These are phyloP conservation scores for Ascochyta lentis DNA, from an alignment of 2,329 filamentous ascomycete species.

Conservation along the genomic window DNA sequence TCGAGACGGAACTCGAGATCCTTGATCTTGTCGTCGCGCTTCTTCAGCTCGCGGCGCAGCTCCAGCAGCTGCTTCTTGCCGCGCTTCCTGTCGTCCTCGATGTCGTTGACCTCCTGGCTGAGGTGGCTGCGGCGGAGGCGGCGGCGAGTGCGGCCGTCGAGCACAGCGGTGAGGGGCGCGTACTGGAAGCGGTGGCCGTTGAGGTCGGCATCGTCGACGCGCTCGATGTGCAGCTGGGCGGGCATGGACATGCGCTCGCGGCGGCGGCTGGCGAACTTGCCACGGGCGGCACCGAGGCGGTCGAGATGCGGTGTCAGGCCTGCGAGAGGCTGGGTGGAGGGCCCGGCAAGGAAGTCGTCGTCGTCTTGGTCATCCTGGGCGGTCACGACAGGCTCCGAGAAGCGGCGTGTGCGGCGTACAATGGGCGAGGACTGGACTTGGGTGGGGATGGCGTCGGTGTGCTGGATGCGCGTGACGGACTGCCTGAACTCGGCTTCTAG, in stretches of 20 bases:
- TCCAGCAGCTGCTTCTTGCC: conserved; percentile 48
- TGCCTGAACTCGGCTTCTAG: conserved; percentile 43
- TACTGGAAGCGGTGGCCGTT: conserved; percentile 41
- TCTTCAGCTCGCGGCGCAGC: conserved; percentile 46
- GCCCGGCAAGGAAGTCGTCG: conserved; percentile 26
- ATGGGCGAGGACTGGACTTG: conserved; percentile 21
- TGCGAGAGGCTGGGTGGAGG: conserved; percentile 34
- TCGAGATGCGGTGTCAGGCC: conserved; percentile 45
- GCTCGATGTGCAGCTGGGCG: conserved; percentile 39
- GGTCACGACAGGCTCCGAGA: conserved; percentile 43
- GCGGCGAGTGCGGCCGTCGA: conserved; percentile 44
- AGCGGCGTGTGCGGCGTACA: conserved; percentile 37
- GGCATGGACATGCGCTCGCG: conserved; percentile 46
- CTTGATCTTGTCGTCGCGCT: conserved; percentile 45
- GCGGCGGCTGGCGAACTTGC: conserved; percentile 34
- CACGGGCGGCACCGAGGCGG: conserved; percentile 35
- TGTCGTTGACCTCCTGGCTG: conserved; percentile 50
- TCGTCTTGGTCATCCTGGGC: conserved; percentile 26
- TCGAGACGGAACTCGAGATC: conserved; percentile 49
- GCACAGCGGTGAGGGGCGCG: conserved; percentile 41
- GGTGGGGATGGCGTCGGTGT: conserved; percentile 23
- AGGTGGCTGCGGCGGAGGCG: conserved; percentile 51
- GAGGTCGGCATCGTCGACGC: conserved; percentile 32
- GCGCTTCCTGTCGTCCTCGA: conserved; percentile 48
- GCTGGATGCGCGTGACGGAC: conserved; percentile 35